Evolutionary conservation across 108 stramenopile genomes (phyloP).

Genomic region (Asterionellopsis glacialis): DNA sequence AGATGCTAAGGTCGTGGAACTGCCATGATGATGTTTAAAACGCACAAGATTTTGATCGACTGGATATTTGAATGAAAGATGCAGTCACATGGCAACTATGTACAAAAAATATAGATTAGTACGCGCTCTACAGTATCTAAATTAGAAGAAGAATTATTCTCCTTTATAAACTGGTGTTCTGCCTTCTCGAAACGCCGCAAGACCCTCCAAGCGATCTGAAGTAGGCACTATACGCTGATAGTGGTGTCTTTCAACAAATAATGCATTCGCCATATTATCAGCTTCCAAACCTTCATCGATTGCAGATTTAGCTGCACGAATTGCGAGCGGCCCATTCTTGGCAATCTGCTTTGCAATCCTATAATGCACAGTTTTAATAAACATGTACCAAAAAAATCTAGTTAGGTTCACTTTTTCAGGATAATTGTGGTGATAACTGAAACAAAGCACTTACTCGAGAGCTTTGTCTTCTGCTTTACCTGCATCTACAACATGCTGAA

Average conservation of each 20-base stretch:
- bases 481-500: slow-evolving; percentile 38
- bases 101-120: no score
- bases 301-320: slow-evolving; percentile 72
- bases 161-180: slow-evolving; percentile 63
- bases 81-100: no score
- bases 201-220: slow-evolving; percentile 71
- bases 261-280: slow-evolving; percentile 33
- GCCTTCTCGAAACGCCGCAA: slow-evolving; percentile 67
- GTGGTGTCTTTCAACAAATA: slow-evolving; percentile 57
- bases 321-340: slow-evolving; percentile 63
- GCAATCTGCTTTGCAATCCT: slow-evolving; percentile 57
- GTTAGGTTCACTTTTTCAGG: no score
- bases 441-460: slow-evolving; percentile 3
- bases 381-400: slow-evolving; percentile 4
- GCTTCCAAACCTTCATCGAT: slow-evolving; percentile 53
- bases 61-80: no score
- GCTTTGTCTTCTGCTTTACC: slow-evolving; percentile 12
- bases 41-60: not conserved
- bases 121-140: no score
- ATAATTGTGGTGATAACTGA: no score
- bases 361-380: slow-evolving; percentile 3
- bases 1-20: slow-evolving; percentile 44
- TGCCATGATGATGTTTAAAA: slow-evolving; percentile 5
- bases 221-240: slow-evolving; percentile 58
- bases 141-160: slow-evolving; percentile 19